Percentiles rank a stretch among this genome's conserved stretches.
phyloP scores from a whole-genome alignment of 164 flowering plant species.

The Houttuynia cordata region DNA sequence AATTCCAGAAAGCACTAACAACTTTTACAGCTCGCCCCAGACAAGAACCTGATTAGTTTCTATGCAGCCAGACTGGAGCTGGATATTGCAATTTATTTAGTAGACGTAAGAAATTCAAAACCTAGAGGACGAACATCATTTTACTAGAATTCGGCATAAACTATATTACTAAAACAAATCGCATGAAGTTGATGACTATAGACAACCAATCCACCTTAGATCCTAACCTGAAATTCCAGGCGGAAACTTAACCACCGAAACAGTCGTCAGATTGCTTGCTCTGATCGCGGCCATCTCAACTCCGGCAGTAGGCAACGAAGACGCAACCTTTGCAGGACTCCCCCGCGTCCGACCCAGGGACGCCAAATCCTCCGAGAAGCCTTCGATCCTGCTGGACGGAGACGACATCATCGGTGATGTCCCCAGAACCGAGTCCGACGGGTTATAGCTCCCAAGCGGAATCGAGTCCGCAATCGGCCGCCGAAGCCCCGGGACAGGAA shows the following conservation, averaged over 20 bases:
- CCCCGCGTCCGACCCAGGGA: slow-evolving; percentile 23
- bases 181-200: no score
- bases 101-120: no score
- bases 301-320: slow-evolving; percentile 40
- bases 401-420: slow-evolving; percentile 24
- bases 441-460: slow-evolving; percentile 54
- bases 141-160: no score
- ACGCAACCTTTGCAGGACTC: slow-evolving; percentile 25
- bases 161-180: no score
- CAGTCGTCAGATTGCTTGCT: slow-evolving; percentile 15
- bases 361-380: slow-evolving; percentile 29
- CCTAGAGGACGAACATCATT: no score
- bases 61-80: no score
- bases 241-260: slow-evolving; percentile 21
- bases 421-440: slow-evolving; percentile 35
- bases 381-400: slow-evolving; percentile 21
- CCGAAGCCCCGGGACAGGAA: slow-evolving; percentile 26
- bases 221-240: slow-evolving; percentile 18
- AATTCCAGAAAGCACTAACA: no score
- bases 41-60: no score
- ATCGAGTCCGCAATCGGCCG: slow-evolving; percentile 16
- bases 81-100: no score
- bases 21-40: no score
- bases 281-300: slow-evolving; percentile 25
- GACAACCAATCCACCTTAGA: neutral